Base-by-base conservation (phyloP, 768 basidiomycete genomes). In the Pleurotus salmoneostramineus region DNA sequence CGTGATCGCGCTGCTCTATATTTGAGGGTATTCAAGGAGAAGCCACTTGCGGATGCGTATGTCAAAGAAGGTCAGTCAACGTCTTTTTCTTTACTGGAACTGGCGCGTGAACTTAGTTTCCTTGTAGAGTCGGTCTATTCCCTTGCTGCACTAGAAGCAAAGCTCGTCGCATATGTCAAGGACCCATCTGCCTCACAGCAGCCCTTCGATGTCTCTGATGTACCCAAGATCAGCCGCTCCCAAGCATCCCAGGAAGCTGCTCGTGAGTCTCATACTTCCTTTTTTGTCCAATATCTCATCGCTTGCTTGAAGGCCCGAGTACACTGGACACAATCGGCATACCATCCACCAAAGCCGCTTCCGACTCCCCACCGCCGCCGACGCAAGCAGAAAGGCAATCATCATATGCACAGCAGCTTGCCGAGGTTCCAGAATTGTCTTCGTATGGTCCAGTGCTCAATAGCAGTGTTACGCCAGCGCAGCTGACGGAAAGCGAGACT, bases 1-100 rank as follows among this genome's bases (percentile, higher is more conserved):
- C 87, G 97, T 45, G 97, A 99, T 72, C 90, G 97, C 50, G 97
- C 97, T 4, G 92, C 97, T 6, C 81, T 99, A 73, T 98, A 97
- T 71, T 82, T 98, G 61, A 89, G 84, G 71, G 83, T 90, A 3
- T 84, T 96, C 67, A 82, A 86, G 63, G 91, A 90, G 68, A 83
- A 89, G 62, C 72, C 82, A 7, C 77, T 99, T 57, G 93, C 92
- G 7, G 87, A 92, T 65, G 80, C 82, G 14, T 98, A 95, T 68
- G 85, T 98, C 62, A 94, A 90, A 74, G 94, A 97, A 75, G 96
- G 96, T 95, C 40, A 50, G 65, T 56, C 35, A n/a, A 21, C 6
- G 0, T 45, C 32, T 37, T 32, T 32, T 32, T 34, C 46, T 57
- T 17, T 10, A 15, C 3, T 27, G 40, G 3, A 43, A 55, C 32